These are phyloP conservation scores for Ceratobasidium sp. DNA, from an alignment of 1,284 basidiomycete genomes.

Conservation along the genomic window DNA sequence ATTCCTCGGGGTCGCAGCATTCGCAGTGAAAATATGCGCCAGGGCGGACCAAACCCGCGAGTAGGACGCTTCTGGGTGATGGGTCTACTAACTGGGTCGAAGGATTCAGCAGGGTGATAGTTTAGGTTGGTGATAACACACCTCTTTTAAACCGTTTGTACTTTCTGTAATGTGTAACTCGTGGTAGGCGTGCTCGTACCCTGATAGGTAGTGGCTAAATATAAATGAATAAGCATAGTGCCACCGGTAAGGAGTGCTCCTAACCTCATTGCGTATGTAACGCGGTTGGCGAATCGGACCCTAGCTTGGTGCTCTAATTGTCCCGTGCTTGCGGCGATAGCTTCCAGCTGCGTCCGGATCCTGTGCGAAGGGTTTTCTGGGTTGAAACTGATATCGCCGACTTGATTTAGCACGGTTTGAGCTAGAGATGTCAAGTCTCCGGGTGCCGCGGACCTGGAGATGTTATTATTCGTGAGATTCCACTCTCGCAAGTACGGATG, in stretches of 20 bases:
- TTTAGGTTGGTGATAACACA: background rate
- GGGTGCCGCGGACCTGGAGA: constrained; percentile 1
- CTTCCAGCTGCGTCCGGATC: background rate
- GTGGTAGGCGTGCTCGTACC: background rate
- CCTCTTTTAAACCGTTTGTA: constrained; percentile 28
- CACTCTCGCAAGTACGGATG: background rate
- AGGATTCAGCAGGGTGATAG: background rate
- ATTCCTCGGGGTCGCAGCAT: constrained; percentile 39
- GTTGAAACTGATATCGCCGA: too few relatives aligned
- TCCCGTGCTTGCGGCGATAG: background rate
- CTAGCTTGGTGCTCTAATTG: background rate
- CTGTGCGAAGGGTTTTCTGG: background rate
- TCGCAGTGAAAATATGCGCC: constrained; percentile 34
- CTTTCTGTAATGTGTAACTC: constrained; percentile 27
- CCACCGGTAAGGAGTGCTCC: background rate
- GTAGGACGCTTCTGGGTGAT: constrained; percentile 30
- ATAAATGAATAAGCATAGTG: background rate
- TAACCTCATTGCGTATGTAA: background rate
- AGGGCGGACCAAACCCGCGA: constrained; percentile 32
- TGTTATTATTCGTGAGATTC: background rate
- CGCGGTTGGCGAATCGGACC: background rate
- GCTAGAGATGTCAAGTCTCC: background rate
- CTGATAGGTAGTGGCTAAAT: background rate
- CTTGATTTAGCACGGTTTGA: constrained; percentile 1
- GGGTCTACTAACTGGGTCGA: constrained; percentile 23